These are phyloP conservation scores for button mushroom (Agaricus bisporus) DNA, from an alignment of 768 basidiomycete species.

Conservation along the genomic window DNA sequence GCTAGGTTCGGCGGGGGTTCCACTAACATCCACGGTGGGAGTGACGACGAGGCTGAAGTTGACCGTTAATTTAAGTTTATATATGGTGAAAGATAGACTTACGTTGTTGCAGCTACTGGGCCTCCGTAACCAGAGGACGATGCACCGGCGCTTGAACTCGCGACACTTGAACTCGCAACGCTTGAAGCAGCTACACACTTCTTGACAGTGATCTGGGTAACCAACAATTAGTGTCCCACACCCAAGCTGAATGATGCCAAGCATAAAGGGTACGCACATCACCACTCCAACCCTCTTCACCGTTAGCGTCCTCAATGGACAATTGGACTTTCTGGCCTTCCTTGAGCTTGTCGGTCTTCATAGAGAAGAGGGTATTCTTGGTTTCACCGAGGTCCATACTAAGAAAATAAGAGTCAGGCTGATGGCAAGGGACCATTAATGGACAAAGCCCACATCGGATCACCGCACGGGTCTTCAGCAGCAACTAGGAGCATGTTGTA, in stretches of 20 bases:
- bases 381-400: constrained; percentile 61
- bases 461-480: constrained; percentile 50
- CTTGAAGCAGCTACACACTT: constrained; percentile 31
- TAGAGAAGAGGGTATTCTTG: constrained; percentile 34
- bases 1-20: constrained; percentile 5
- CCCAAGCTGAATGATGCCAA: constrained; percentile 9
- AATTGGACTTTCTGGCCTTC: constrained; percentile 44
- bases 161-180: neutral
- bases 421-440: neutral
- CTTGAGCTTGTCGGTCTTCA: constrained; percentile 35
- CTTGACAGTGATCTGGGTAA: constrained; percentile 32
- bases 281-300: constrained; percentile 63
- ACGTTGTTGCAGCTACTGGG: constrained; percentile 7
- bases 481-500: constrained; percentile 56
- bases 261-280: constrained; percentile 32
- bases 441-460: constrained; percentile 43
- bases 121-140: constrained; percentile 11
- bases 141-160: neutral
- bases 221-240: constrained; percentile 3
- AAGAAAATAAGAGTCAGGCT: neutral
- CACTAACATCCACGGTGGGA: constrained; percentile 5
- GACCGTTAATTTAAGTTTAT: constrained; percentile 12
- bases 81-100: constrained; percentile 1
- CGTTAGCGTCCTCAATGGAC: constrained; percentile 45
- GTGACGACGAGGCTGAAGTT: constrained; percentile 17